Base-by-base conservation (phyloP, 345 rosid species). In the Citrus sinensis region DNA sequence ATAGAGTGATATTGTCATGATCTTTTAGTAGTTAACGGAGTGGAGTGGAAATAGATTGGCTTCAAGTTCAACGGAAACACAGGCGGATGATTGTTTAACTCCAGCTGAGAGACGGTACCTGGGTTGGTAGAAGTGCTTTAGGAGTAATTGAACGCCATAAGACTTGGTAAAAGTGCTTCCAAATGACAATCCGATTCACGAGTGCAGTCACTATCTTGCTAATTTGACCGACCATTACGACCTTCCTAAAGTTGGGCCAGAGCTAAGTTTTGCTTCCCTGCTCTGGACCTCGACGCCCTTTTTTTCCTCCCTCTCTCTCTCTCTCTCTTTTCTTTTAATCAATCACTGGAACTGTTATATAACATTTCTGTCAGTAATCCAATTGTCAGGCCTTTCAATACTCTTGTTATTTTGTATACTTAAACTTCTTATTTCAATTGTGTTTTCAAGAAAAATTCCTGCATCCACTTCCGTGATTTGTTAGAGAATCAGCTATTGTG, bases 151-250 rank as follows among this genome's bases (percentile, higher is more conserved):
- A 93, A 83, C 80, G 81, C n/a, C 87, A 86, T 35, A 62, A 88
- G 84, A 61, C 85, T 92, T 87, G 91, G 92, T 9, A 92, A 90
- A 82, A 90, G 88, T 71, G 98, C 96, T 3, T 84, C 88, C 78
- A 93, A 91, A 80, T 92, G 97, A 32, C 97, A 95, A 95, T 80
- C 87, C 93, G 83, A 93, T 95, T 83, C 93, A 91, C 76, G 94
- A 90, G 67, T 95, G 90, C 84, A 93, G 90, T 79, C 96, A 91
- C 83, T 93, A 91, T 80, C 90, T 95, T 30, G 98, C 96, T 9
- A 95, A 91, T 84, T 90, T 95, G 94, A 95, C 94, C 19, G 96
- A 95, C 85, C 97, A 92, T 77, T 91, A 93, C 22, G 94, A 92
- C 85, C 92, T 93, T 82, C 98, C 94, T 22, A 93, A 92, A 86